Evolutionary conservation across 257 asterid genomes (phyloP), one percentile per base, ranked within the genome.

Genomic region (Salvia hispanica): DNA sequence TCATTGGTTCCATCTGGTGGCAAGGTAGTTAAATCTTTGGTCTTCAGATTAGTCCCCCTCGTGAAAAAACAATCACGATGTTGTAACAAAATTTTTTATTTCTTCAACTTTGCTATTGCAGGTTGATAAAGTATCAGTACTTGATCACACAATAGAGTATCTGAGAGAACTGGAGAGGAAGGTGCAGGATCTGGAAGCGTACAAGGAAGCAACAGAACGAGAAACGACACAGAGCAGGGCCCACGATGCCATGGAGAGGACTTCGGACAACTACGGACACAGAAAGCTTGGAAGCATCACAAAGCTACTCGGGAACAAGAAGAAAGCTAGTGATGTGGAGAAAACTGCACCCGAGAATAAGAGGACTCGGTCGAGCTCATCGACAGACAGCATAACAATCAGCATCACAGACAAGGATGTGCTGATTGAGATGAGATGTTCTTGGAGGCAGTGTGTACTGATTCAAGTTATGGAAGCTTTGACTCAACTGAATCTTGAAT

Each of bases 81-180:
- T 34, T 36, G 0, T 8, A 36, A 43, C 57, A 58, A 40, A 47
- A 34, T 14, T 43, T 3, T 34, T 55, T 4, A 14, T 2, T 34
- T 58, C 28, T 40, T 61, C 48, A 13, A n/a, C 72, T 66, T 57
- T 18, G 28, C 60, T 47, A 4, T 72, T 81, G 78, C 87, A 92
- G 98, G 91, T 70, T 64, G 98, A 92, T 82, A 92, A 92, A 84
- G 78, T 90, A 60, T 80, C 97, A 3, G 45, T 92, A 47, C 97
- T 92, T 7, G 95, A 92, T 79, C 89, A 81, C 54, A 86, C 98
- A 4, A 90, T 92, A 45, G 93, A 85, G 73, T 86, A 88, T 81
- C 70, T 92, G 75, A 85, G 76, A 64, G 86, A 84, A 69, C 91
- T 90, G 0, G 91, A 86, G 74, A 85, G 83, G 21, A 86, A 90